A percentile compares a stretch with the other conserved stretches of the same genome.
phyloP scores from a whole-genome alignment of 148 eudicot species.

The Cornus controversa region DNA sequence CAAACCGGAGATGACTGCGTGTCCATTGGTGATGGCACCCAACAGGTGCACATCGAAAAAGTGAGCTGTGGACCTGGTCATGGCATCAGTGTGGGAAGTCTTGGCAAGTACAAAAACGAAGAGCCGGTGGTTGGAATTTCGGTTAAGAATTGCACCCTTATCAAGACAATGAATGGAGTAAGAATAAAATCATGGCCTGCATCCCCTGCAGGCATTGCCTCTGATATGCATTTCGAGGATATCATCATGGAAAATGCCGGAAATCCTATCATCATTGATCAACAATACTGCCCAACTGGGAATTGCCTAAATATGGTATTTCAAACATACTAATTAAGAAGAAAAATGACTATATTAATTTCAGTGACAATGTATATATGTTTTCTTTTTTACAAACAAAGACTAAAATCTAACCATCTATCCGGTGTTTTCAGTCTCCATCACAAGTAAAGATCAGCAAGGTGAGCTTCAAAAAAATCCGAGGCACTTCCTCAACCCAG shows the following conservation, averaged over 20 bases:
- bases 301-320: constrained; percentile 9
- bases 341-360: too few relatives aligned
- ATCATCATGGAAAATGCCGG: constrained; percentile 38
- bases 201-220: constrained; percentile 16
- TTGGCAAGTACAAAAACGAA: constrained; percentile 36
- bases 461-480: constrained; percentile 38
- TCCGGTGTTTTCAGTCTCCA: constrained; percentile 21
- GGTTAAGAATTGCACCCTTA: constrained; percentile 35
- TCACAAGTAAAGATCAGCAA: constrained; percentile 45
- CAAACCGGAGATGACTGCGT: constrained; percentile 51
- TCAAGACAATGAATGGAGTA: constrained; percentile 32
- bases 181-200: constrained; percentile 52
- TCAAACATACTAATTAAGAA: background rate
- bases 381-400: too few relatives aligned
- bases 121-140: constrained; percentile 27
- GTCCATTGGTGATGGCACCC: constrained; percentile 42
- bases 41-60: constrained; percentile 25
- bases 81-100: constrained; percentile 49
- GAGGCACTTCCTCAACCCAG: constrained; percentile 32
- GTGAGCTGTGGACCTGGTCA: constrained; percentile 58
- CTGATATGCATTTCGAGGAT: constrained; percentile 37
- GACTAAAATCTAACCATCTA: too few relatives aligned
- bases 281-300: constrained; percentile 34
- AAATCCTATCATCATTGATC: constrained; percentile 48
- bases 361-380: too few relatives aligned